phyloP scores from a whole-genome alignment of 208 protist genomes.

The Sergeia podlipaevii region DNA sequence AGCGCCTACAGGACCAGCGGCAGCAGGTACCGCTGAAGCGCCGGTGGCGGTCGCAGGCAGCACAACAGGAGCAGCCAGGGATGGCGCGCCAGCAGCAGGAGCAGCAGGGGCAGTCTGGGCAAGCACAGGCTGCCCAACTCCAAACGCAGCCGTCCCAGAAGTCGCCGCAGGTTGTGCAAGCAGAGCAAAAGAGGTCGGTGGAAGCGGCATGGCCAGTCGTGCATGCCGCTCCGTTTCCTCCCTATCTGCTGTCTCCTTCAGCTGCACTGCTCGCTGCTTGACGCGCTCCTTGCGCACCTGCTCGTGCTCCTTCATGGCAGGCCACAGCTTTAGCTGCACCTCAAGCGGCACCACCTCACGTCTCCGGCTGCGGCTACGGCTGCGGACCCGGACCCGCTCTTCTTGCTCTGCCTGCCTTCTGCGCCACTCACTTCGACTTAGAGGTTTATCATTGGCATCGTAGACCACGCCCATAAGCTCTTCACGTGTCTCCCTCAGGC shows the following conservation, averaged over 20 bases:
- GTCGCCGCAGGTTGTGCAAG: background rate
- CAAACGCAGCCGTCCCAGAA: background rate
- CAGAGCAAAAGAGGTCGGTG: conserved; percentile 15
- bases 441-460: conserved; percentile 17
- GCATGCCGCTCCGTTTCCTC: conserved; percentile 46
- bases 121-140: background rate
- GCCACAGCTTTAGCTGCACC: conserved; percentile 79
- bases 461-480: conserved; percentile 46
- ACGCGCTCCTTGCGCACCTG: conserved; percentile 69
- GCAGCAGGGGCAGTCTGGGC: background rate
- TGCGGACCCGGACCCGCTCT: conserved; percentile 18
- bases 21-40: background rate
- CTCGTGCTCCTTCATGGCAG: conserved; percentile 78
- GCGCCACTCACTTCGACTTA: conserved; percentile 5
- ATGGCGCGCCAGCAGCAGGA: background rate
- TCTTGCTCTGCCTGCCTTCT: conserved; percentile 13
- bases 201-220: conserved; percentile 34
- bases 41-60: background rate
- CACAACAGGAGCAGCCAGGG: background rate
- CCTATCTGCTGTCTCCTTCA: conserved; percentile 45
- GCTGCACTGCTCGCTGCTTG: conserved; percentile 40
- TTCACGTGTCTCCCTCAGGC: conserved; percentile 42
- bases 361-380: background rate
- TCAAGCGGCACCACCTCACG: conserved; percentile 56
- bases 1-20: too few species aligned